A percentile compares a stretch with the other conserved stretches of the same genome.
These are phyloP conservation scores for Lichtheimia ornata DNA, from an alignment of 371 early-diverging fungal genomes.

Conservation along the genomic window DNA sequence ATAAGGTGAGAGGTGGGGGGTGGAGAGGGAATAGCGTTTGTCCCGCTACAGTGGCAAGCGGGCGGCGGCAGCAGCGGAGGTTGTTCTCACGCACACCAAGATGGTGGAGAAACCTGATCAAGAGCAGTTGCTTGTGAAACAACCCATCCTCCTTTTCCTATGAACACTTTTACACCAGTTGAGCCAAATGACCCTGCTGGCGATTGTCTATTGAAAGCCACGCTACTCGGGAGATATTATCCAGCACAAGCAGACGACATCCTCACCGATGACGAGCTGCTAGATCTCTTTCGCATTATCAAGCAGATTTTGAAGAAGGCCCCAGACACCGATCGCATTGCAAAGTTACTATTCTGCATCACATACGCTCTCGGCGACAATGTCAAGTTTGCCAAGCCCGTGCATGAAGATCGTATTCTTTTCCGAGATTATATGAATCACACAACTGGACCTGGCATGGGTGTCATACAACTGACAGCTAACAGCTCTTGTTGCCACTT, in stretches of 20 bases:
- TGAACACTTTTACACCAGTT: slow-evolving; percentile 9
- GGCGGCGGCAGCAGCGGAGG: not conserved
- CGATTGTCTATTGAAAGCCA: slow-evolving; percentile 1
- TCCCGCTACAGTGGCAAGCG: not conserved
- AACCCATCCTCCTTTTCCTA: slow-evolving; percentile 1
- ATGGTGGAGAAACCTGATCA: not conserved
- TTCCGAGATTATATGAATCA: slow-evolving; percentile 27
- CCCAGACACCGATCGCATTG: slow-evolving; percentile 38
- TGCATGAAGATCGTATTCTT: slow-evolving; percentile 33
- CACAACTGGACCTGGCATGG: slow-evolving; percentile 3
- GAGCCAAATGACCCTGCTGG: not conserved
- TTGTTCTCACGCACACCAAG: not conserved
- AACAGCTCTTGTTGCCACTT: slow-evolving; percentile 2
- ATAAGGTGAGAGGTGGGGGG: too few relatives aligned
- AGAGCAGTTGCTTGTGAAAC: too few relatives aligned
- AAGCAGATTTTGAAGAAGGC: slow-evolving; percentile 42
- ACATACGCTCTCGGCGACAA: slow-evolving; percentile 45
- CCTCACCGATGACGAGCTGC: slow-evolving; percentile 44
- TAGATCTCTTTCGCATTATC: slow-evolving; percentile 46
- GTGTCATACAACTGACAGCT: slow-evolving; percentile 14
- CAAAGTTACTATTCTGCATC: slow-evolving; percentile 48
- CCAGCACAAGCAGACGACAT: slow-evolving; percentile 50
- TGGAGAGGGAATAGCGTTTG: too few relatives aligned
- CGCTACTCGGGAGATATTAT: slow-evolving; percentile 6
- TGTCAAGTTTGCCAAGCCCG: slow-evolving; percentile 37